Base-by-base conservation (phyloP, 2,329 filamentous ascomycete species). In the Cordyceps javanica region DNA sequence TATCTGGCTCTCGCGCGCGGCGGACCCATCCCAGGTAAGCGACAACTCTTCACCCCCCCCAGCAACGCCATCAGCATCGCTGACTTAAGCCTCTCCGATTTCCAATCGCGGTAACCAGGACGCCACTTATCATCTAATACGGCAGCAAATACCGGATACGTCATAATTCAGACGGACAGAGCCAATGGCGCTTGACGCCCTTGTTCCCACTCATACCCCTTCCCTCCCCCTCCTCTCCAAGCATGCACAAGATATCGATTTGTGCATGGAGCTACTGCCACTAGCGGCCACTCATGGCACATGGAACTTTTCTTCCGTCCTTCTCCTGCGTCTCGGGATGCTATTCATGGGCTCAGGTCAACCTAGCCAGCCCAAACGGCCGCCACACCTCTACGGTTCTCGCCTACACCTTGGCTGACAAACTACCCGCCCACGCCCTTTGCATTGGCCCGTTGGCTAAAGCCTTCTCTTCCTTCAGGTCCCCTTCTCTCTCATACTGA, bases 81-180 rank as follows among this genome's bases (percentile, higher is more conserved):
- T 57, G 55, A 57, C 55, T 57, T 57, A 57, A 57, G 55, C 55
- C 55, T 57, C 19, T 7, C 45, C 55, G 45, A 51, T 44, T 57
- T 50, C 55, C 55, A 26, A 57, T 51, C 46, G 55, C 28, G 55
- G 55, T 57, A 57, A 57, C 55, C 55, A 57, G 45, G 28, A 57
- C 26, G 55, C 32, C 39, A n/a, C 9, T 57, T 21, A 36, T 51
- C 38, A 41, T 50, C 55, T 45, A 42, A 57, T 51, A n/a, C 55
- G 55, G 55, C 26, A 42, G 16, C 36, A 30, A 26, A 41, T 51
- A 44, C 46, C 55, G 36, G 14, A 51, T 57, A 51, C 45, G 55
- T 51, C 38, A 50, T 19, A 21, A 19, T 50, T 11, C 10, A 44
- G 16, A 26, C 21, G 19, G 5, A 16, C 13, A 44, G n/a, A 36